Base-by-base conservation (phyloP, 2,329 filamentous ascomycete species). In the Clarireedia hainanense region DNA sequence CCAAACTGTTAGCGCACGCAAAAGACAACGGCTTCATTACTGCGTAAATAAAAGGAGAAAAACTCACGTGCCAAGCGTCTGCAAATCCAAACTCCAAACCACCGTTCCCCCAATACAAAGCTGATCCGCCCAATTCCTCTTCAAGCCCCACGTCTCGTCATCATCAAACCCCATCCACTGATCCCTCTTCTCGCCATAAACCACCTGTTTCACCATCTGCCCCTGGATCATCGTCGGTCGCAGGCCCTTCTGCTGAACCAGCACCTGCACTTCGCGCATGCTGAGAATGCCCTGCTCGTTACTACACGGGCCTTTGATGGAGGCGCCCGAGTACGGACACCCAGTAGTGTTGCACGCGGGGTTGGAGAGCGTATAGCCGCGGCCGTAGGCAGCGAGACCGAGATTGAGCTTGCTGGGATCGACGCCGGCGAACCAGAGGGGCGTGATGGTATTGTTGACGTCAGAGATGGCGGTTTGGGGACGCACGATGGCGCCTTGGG, bases 381-480 rank as follows among this genome's bases (percentile, higher is more conserved):
- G 67, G 0, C 76, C 76, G 52, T 80, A 80, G 48, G 70, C 71
- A 1, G 75, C 75, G 0, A 78, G 53, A 0, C 77, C 77, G 2
- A 80, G 61, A 55, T 75, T 75, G 37, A 79, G 62, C 58, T 78
- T 76, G 3, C 50, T 46, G 0, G 72, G 69, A 43, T 72, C 58
- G 0, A 79, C 52, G 1, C 67, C 67, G 36, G 69, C 71, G 51
- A 69, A 73, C 73, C 73, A 78, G 0, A 79, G 56, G 0, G 73
- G 71, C 0, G 69, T 40, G 0, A 72, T 66, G 2, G 68, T 63
- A 3, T 67, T 67, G 1, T 59, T 53, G n/a, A 78, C 75, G 42
- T 77, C 75, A 0, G 63, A 62, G 1, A 78, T 68, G 45, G 76
- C 68, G 1, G 75, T 69, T 24, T 78, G 75, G 0, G 69, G 65